Conservation (phyloP, 345 rosid genomes). For the Citrus trifoliata region DNA sequence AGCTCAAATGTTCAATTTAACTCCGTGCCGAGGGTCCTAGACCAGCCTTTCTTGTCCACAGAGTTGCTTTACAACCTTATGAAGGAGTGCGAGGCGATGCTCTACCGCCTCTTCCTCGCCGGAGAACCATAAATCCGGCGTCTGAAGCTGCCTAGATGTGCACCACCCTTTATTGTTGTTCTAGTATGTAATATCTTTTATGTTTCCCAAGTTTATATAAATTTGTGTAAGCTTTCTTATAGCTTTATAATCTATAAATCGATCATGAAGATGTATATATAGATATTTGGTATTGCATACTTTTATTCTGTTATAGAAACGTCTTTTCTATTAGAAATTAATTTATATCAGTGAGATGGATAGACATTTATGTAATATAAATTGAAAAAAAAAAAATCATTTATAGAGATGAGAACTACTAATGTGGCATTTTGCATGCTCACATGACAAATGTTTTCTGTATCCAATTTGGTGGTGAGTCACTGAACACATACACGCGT, state of each 20-base stretch:
- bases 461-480: neutral
- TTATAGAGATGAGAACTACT: too few relatives aligned
- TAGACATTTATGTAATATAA: neutral
- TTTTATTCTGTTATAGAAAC: too few relatives aligned
- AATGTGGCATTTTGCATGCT: too few relatives aligned
- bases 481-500: neutral
- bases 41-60: slow-evolving; percentile 44
- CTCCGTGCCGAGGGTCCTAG: slow-evolving; percentile 29
- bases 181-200: too few relatives aligned
- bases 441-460: too few relatives aligned
- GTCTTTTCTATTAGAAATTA: too few relatives aligned
- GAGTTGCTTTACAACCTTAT: slow-evolving; percentile 40
- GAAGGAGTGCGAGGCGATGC: slow-evolving; percentile 31
- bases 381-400: neutral
- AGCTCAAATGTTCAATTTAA: slow-evolving; percentile 12
- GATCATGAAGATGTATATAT: too few relatives aligned
- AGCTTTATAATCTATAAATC: neutral
- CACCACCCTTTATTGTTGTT: neutral
- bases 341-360: neutral
- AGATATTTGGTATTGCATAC: too few relatives aligned
- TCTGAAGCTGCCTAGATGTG: neutral
- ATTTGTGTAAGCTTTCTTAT: neutral
- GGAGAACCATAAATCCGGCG: neutral
- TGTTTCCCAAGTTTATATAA: neutral
- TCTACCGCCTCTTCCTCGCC: slow-evolving; percentile 20